Base-by-base conservation (phyloP, 2,329 filamentous ascomycete genomes). In the Xylariaceae sp. region DNA sequence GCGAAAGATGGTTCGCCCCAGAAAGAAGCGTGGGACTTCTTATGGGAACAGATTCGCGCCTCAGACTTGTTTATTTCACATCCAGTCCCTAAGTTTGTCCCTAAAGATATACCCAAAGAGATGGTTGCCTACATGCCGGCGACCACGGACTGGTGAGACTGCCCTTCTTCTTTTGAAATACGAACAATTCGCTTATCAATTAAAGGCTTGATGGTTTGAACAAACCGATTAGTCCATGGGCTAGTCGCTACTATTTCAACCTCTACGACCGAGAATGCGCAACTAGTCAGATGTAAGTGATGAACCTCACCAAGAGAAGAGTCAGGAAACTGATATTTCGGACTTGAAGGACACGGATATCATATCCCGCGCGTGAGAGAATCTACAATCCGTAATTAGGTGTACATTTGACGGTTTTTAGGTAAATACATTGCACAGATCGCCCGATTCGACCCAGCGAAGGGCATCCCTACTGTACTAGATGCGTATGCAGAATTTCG, bases 1-100 rank as follows among this genome's bases (percentile, higher is more conserved):
- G 82, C 83, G 45, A 76, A 82, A 44, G 71, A 82, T 1, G 86
- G 83, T 1, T 86, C 85, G 2, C 87, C 90, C 0, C 89, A 92
- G 64, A 82, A 83, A 4, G 87, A 91, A 60, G 85, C 89, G 11
- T 95, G 91, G 90, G 76, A 82, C 26, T 92, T 87, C 76, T 76
- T 95, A 7, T 94, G 89, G 89, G 76, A 84, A 45, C 84, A 85
- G 60, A 89, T 92, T 66, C 81, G 88, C 67, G 74, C 82, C 1
- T 86, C 88, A 8, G 90, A 95, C 72, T 77, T 92, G 70, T 95
- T 93, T 74, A 88, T 95, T 73, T 91, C 88, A 66, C 91, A 95
- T 65, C 91, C 91, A 0, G 89, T 95, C 50, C 85, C 84, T 37
- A 79, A 82, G 21, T 95, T 94, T 64, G 89, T 95, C 8, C 91